A percentile compares a stretch with the other conserved stretches of the same genome.
These are phyloP conservation scores for Coniophora puteana DNA, from an alignment of 1,284 basidiomycete species.

Conservation along the genomic window DNA sequence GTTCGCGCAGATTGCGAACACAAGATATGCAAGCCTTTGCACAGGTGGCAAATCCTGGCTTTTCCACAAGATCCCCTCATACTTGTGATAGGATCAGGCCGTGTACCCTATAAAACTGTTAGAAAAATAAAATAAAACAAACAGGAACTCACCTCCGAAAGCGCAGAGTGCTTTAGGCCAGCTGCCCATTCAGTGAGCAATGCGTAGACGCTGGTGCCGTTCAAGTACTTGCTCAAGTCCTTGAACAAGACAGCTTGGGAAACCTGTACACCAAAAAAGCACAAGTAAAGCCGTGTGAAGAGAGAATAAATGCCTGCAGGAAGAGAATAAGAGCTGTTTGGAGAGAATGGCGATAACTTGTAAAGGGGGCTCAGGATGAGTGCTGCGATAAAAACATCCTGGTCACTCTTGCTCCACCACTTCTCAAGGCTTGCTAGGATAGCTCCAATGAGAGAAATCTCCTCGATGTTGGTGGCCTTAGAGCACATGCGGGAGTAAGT, in stretches of 20 bases:
- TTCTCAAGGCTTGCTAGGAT: slow-evolving; percentile 8
- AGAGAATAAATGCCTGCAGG: slow-evolving; percentile 5
- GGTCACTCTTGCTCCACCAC: slow-evolving; percentile 6
- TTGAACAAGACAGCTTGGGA: slow-evolving; percentile 5
- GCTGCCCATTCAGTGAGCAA: slow-evolving; percentile 3
- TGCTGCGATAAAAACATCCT: slow-evolving; percentile 11
- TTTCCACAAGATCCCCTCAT: slow-evolving; percentile 1
- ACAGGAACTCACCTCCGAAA: neutral
- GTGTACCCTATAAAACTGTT: neutral
- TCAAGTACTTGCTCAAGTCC: slow-evolving; percentile 7
- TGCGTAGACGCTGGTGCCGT: slow-evolving; percentile 2
- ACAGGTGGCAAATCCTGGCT: slow-evolving; percentile 1
- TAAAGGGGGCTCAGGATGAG: slow-evolving; percentile 11
- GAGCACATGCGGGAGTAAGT: slow-evolving; percentile 7
- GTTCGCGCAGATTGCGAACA: slow-evolving; percentile 12
- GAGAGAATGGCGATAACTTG: slow-evolving; percentile 3
- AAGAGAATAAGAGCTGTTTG: neutral
- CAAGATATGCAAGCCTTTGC: neutral
- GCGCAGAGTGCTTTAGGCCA: slow-evolving; percentile 5
- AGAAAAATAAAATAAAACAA: neutral
- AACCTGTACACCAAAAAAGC: neutral
- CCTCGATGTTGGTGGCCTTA: neutral
- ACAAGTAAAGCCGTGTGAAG: slow-evolving; percentile 6
- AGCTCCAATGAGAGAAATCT: neutral
- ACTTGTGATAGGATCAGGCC: slow-evolving; percentile 4